Evolutionary conservation across 1,284 basidiomycete species (phyloP), one percentile per base, ranked within the genome.

Genomic region (Ustilago nuda): DNA sequence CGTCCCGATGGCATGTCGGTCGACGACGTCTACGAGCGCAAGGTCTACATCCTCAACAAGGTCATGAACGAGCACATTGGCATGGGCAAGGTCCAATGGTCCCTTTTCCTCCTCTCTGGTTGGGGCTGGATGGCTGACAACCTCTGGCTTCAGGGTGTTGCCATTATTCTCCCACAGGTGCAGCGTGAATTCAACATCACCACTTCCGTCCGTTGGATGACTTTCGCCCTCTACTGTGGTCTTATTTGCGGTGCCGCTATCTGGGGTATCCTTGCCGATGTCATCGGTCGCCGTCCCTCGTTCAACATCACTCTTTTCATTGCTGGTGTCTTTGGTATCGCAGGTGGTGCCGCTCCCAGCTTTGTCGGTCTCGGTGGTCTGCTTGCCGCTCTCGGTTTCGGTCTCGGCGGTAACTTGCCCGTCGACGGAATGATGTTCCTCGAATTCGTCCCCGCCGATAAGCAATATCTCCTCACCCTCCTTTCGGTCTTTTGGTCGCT

Each of bases 401-500:
- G 84, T 48, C 74, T 85, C 23, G 84, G 84, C 8, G 83, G 84
- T 27, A 82, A 82, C 68, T 62, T 85, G 54, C 84, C 84, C 33
- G 84, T 85, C 32, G 84, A 85, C 67, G 84, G 84, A 15, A 85
- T 84, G 82, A 80, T 85, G 56, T 84, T 85, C 66, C 73, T 83
- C 57, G 83, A 85, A 54, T 85, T 85, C 54, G 72, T 85, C 19
- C 84, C 84, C 5, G 81, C 80, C 35, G 70, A 66, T 36, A 72
- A 72, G 41, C 84, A 85, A 67, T 78, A 84, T 55, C 77, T 84
- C 6, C 67, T 85, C 11, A 83, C 83, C 19, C 69, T 84, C 23
- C 74, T 84, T 36, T 84, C 82, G 30, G 81, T 85, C 65, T 85
- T 85, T 61, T 85, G 84, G 84, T 78, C 84, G 30, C 61, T 85